Evolutionary conservation across 148 eudicot genomes (phyloP), one percentile per base, ranked within the genome.

Genomic region (Cornus suecica): DNA sequence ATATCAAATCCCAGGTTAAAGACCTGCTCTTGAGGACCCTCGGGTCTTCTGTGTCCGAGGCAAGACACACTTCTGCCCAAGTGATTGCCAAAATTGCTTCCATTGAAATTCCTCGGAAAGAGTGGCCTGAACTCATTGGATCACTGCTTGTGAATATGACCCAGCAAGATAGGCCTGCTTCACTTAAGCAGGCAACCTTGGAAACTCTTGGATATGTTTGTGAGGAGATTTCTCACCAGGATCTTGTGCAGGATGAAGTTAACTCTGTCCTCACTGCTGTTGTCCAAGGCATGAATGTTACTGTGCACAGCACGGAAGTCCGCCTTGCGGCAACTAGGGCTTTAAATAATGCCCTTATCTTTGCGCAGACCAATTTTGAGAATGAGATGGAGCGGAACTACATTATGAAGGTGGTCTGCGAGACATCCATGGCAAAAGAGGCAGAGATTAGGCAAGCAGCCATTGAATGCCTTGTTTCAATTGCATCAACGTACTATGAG

Each of bases 211-310:
- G 93, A 16, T 89, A 84, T 77, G 86, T 87, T 13, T 89, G 93
- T 45, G 93, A 89, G 86, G 93, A 89, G 86, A 79, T 85, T 48
- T 87, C 93, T 18, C 88, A 86, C 76, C 80, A 84, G 24, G 89
- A 84, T 76, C 89, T 89, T 75, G 90, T 84, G 66, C 90, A 87
- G 74, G 82, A 41, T 51, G 90, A 89, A 82, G 93, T 89, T 10
- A 87, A 89, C 79, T 65, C 84, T 29, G 78, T 89, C 32, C 90
- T 89, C n/a, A 89, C 93, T 66, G 93, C 93, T 70, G 90, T 89
- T 18, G 93, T 84, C 78, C 90, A 89, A 77, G 93, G 93, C 32
- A 89, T 89, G 93, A 86, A 65, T 41, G 72, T 68, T 65, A 79
- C 84, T 9, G 80, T 84, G 79, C 81, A 79, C 51, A 77, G 80